These are phyloP conservation scores for Saussurea involucrata DNA, from an alignment of 129 eudicot species.

Conservation along the genomic window DNA sequence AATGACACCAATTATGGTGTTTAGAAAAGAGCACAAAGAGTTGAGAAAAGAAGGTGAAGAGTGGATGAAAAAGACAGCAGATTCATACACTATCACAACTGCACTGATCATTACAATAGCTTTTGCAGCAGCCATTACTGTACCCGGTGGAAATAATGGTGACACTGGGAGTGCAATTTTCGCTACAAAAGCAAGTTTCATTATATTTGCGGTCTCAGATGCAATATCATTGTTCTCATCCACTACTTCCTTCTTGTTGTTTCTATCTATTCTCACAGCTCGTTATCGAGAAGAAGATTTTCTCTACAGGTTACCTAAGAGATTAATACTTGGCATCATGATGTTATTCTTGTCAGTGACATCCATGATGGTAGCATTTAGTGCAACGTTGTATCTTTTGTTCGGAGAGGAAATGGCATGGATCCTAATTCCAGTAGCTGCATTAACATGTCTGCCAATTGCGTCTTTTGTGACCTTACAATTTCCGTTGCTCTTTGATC, in stretches of 20 bases:
- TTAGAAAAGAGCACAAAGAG: slow-evolving; percentile 7
- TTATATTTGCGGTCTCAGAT: slow-evolving; percentile 3
- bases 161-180: background rate
- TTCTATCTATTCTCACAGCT: slow-evolving; percentile 21
- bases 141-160: slow-evolving; percentile 27
- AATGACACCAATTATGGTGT: slow-evolving; percentile 19
- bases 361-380: slow-evolving; percentile 7
- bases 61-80: slow-evolving; percentile 28
- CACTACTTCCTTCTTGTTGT: slow-evolving; percentile 9
- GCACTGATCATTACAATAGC: slow-evolving; percentile 22
- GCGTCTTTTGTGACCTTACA: no score
- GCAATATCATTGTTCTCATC: slow-evolving; percentile 11
- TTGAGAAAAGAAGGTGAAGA: slow-evolving; percentile 18
- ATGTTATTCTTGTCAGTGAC: slow-evolving; percentile 6
- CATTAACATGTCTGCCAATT: no score
- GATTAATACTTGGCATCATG: slow-evolving; percentile 5
- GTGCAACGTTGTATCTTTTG: slow-evolving; percentile 4
- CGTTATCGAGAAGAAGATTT: slow-evolving; percentile 22
- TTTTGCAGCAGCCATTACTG: slow-evolving; percentile 32
- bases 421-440: no score
- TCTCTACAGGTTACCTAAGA: slow-evolving; percentile 9
- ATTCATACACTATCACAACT: slow-evolving; percentile 21
- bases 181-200: background rate
- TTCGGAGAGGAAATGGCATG: background rate
- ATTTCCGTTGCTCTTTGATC: no score